Evolutionary conservation across 768 basidiomycete genomes (phyloP), one percentile per base, ranked within the genome.

Genomic region (Phaffia tasmanica): DNA sequence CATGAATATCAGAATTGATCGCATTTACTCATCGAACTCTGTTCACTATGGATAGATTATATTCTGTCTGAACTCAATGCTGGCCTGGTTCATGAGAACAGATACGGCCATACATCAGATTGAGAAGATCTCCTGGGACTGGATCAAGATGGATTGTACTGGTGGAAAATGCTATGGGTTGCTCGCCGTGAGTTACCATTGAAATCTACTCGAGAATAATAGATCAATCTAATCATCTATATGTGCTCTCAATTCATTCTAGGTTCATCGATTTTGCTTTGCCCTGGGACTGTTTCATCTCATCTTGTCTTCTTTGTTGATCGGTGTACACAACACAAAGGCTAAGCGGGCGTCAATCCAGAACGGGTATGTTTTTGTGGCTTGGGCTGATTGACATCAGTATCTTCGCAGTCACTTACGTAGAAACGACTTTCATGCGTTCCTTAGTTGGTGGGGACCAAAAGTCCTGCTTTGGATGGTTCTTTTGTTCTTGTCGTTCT

Each of bases 41-140:
- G 47, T 21, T 18, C 51, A 27, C 51, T 62, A 23, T 61, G 49
- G 59, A 46, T 71, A 94, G 89, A 84, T 98, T 72, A 94, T 99
- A 77, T 94, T 99, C 80, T 85, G 85, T 35, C 78, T 97, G 61
- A 95, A 95, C 75, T 97, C 93, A 14, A 88, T 98, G 77, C 78
- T 98, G 62, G 93, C 95, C 29, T 99, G 95, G 89, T 77, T 94
- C 54, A 95, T 97, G 86, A 88, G 91, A 78, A 89, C 90, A 19
- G 86, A 88, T 67, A 81, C 87, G 56, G 87, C 88, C 50, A 89
- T 93, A 69, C 82, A 85, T 70, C 85, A 85, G 63, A 86, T 99
- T 53, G 85, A 92, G 79, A 87, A 91, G 74, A 87, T 89, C 83
- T 91, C 87, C 71, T 89, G 89, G 74, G 93, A 94, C 72, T 99